Evolutionary conservation across 768 basidiomycete genomes (phyloP), one percentile per base, ranked within the genome.

Genomic region (Lentinula guzmanii): DNA sequence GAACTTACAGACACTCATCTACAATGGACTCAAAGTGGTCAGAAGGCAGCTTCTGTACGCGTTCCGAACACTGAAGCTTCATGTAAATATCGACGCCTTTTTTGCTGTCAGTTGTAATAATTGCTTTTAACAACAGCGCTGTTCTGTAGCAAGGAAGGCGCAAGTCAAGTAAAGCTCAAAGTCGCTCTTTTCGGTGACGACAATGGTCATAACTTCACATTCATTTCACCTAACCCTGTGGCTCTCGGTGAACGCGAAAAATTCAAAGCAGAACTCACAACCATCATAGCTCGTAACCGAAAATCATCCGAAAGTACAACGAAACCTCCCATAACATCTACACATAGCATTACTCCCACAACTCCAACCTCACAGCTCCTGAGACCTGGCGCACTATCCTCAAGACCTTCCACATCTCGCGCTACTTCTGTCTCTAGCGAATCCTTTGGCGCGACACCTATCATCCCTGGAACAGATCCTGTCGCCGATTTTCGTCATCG

Each of bases 81-180:
- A 60, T 85, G 90, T 91, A 61, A 80, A 81, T 80, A 58, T 46
- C 16, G 60, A 42, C 13, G 4, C 50, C 65, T 61, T 64, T 43
- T 24, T 18, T 48, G 11, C 62, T 48, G 28, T 52, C 63, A 18
- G 4, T 37, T 21, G 61, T 41, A 65, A 59, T 59, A 42, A 63
- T 52, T 56, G 45, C 61, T 57, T 65, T 58, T 54, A 54, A 58
- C 57, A 52, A 64, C 70, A 91, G 91, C 90, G 16, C 79, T 95
- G 39, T 93, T 93, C 69, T 92, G 89, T 67, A 92, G 90, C 70
- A 94, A 94, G 68, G 87, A 89, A 67, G 89, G 88, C 58, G 86
- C 90, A 5, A 74, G 89, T 0, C 90, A 93, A 70, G 89, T 91
- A 66, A 81, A 86, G 52, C 77, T 94, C 52, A 93, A 93, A 68